phyloP scores from a whole-genome alignment of 2,329 filamentous ascomycete species.

The Hypoxylon sp. region DNA sequence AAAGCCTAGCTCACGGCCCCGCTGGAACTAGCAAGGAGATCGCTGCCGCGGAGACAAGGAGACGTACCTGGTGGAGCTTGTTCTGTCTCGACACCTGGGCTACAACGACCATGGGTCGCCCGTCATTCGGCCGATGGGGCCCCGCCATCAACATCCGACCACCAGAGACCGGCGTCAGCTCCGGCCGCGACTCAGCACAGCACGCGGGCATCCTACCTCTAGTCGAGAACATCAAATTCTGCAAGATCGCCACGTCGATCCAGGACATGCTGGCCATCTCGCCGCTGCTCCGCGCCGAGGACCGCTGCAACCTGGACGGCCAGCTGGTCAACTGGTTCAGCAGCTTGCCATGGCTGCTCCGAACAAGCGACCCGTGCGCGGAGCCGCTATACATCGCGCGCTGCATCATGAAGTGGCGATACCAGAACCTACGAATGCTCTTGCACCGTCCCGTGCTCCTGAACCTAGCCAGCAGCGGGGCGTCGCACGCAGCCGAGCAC shows the following conservation, averaged over 20 bases:
- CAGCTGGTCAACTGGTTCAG: conserved; percentile 81
- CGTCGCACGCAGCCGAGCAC: conserved; percentile 67
- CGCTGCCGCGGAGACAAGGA: conserved; percentile 71
- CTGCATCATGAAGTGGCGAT: conserved; percentile 86
- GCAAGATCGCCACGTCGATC: conserved; percentile 82
- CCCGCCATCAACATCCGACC: conserved; percentile 76
- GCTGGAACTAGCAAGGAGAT: conserved; percentile 59
- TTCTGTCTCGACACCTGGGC: conserved; percentile 83
- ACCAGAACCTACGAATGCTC: conserved; percentile 82
- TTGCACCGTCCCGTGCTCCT: conserved; percentile 81
- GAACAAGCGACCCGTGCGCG: conserved; percentile 76
- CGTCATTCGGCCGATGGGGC: conserved; percentile 77
- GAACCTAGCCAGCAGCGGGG: conserved; percentile 71
- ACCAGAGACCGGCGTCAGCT: conserved; percentile 68
- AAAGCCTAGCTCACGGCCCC: conserved; percentile 62
- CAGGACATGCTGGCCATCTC: conserved; percentile 81
- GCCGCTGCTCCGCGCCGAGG: conserved; percentile 75
- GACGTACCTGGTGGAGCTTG: conserved; percentile 81
- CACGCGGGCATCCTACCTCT: conserved; percentile 78
- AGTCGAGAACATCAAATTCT: conserved; percentile 83
- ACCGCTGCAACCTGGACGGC: conserved; percentile 75
- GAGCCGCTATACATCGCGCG: conserved; percentile 79
- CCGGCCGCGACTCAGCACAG: conserved; percentile 67
- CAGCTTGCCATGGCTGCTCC: conserved; percentile 75
- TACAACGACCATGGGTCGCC: conserved; percentile 77